These are phyloP conservation scores for Pythium vanterpoolii DNA, from an alignment of 352 stramenopile species.

Conservation along the genomic window DNA sequence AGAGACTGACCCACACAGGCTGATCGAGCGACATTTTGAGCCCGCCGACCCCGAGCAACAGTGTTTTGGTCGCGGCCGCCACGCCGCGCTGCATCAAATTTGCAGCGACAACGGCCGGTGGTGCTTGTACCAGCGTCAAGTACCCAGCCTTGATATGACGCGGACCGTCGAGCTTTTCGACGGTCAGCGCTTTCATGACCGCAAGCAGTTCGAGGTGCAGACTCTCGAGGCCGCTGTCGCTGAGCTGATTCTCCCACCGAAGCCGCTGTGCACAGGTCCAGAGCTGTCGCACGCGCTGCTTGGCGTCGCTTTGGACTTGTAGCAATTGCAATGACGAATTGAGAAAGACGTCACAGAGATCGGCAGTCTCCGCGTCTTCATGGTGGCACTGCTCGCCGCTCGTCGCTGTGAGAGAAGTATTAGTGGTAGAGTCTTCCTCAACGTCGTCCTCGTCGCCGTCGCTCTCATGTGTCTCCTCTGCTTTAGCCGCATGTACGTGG, in stretches of 20 bases:
- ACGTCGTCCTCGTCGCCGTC: neutral
- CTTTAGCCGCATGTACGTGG: neutral
- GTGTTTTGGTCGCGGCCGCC: conserved; percentile 10
- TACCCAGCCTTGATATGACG: conserved; percentile 44
- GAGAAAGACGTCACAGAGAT: conserved; percentile 40
- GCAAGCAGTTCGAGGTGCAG: conserved; percentile 35
- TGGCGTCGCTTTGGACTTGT: conserved; percentile 57
- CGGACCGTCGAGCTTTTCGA: conserved; percentile 57
- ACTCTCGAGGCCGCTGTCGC: conserved; percentile 30
- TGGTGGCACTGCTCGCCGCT: neutral
- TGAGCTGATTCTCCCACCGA: conserved; percentile 37
- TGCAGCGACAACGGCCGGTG: conserved; percentile 16
- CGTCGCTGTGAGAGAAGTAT: neutral
- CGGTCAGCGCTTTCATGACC: conserved; percentile 42
- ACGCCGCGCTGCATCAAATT: conserved; percentile 11
- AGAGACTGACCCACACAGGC: conserved; percentile 51
- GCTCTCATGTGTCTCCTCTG: neutral
- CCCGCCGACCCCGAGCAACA: conserved; percentile 10
- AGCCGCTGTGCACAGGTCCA: conserved; percentile 62
- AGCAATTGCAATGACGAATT: conserved; percentile 63
- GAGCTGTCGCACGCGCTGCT: conserved; percentile 53
- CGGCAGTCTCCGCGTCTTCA: neutral
- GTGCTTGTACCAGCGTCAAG: conserved; percentile 47
- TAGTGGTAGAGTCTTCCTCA: neutral
- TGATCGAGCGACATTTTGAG: conserved; percentile 20